Evolutionary conservation across 2,329 filamentous ascomycete genomes (phyloP), one percentile per base, ranked within the genome.

Genomic region (Neoascochyta sp.): DNA sequence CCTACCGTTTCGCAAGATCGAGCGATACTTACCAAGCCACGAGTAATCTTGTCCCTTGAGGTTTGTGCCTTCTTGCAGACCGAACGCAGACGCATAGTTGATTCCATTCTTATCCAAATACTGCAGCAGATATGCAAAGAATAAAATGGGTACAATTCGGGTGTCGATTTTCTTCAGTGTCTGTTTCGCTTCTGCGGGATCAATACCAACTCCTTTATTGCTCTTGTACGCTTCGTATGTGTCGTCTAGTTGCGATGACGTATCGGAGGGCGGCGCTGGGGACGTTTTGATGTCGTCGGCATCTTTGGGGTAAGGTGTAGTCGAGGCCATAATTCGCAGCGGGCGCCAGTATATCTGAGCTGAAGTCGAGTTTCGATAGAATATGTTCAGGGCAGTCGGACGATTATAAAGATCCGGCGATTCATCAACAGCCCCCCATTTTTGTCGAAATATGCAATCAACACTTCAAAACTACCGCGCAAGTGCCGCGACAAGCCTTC

Each of bases 21-120:
- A 13, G 8, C 3, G 3, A 10, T 5, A 23, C 33, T 4, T 16
- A 41, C 43, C 43, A 6, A 46, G 28, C 43, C 43, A 40, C 29
- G 46, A 39, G 27, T 47, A 47, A 15, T 47, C 43, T 13, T 43
- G 40, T 4, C 37, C 41, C 11, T 38, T 49, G 9, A 77, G 57
- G 30, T 74, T 53, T 0, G 69, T 71, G 1, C 65, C 70, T 18
- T 68, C 50, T 23, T 69, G 53, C 9, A 75, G 50, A 0, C 70
- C 71, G 42, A 69, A 75, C 1, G 67, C 66, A 33, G 65, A 68
- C 6, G 70, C 69, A 49, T 74, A 75, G 43, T 71, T 72, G 52
- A 71, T 65, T 1, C 64, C 63, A 46, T 71, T 71, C 53, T 68
- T 68, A 35, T 68, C 64, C 4, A 68, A 52, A 34, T 67, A 62